Conservation (phyloP, 2,329 filamentous ascomycete genomes). For the Penicillium fuscoglaucum region DNA sequence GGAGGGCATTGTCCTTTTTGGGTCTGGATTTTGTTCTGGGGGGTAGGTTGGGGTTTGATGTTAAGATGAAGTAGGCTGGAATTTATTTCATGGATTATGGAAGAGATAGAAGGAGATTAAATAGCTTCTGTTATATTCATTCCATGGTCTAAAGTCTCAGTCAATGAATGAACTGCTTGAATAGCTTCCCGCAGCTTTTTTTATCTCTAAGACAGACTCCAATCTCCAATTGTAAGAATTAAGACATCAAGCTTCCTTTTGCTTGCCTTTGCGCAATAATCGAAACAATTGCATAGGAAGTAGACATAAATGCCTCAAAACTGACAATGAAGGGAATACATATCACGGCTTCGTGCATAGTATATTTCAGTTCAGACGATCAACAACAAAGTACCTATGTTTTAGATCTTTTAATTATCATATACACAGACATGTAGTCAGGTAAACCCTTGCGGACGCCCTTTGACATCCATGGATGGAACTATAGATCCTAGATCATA, state of each 20-base stretch:
- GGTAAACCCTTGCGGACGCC: background rate
- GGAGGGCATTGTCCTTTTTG: background rate
- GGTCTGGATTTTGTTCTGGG: background rate
- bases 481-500: background rate
- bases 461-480: background rate
- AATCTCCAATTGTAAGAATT: background rate
- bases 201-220: background rate
- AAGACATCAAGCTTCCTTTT: background rate
- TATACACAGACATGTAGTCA: background rate
- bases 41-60: background rate
- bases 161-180: background rate
- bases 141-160: background rate
- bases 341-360: background rate
- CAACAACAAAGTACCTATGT: background rate
- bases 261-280: background rate
- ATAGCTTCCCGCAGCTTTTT: background rate
- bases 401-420: background rate
- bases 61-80: too few species aligned
- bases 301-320: background rate
- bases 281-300: background rate
- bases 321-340: background rate
- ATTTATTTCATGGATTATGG: background rate
- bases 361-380: background rate
- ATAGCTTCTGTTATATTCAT: background rate
- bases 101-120: background rate